Evolutionary conservation across 805 yeast species (phyloP), one percentile per base, ranked within the genome.

Genomic region (Maudiozyma saulgeensis): DNA sequence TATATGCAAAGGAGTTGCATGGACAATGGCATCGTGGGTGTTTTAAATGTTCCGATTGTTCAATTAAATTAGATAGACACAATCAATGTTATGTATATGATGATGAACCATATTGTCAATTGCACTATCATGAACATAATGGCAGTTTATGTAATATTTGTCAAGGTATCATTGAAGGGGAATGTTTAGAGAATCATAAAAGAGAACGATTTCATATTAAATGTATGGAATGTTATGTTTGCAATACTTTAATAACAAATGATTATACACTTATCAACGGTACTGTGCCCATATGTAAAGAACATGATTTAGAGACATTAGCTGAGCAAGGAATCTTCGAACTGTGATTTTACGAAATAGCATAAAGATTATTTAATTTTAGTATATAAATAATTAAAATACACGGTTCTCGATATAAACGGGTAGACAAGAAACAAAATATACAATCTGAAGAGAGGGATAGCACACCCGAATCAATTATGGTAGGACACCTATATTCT

Each of bases 1-100:
- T 48, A 2, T 34, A 26, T 41, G 55, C 51, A 1, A 39, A 41
- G 3, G 89, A 82, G 59, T 69, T 85, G 43, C 77, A 87, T 1
- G 98, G 97, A 0, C 91, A 89, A 63, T 93, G 98, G 98, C 99
- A 93, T 63, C 75, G 95, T 39, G 67, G 73, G 15, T 93, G 99
- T 63, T 91, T 93, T 71, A 70, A 71, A 13, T 93, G 99, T 70
- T 68, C 73, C 18, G 66, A 72, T 12, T 91, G 98, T 69, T 67
- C 66, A 8, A 61, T 73, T 1, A 67, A 66, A 38, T 85, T 86
- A 66, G 74, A 72, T 54, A 84, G 80, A 58, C 73, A 77, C 12
- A 76, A 77, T 16, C 78, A 79, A 25, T 82, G 89, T 57, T 93
- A 90, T 64, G 96, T 86, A 6, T 74, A 80, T 41, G 72, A 81